Evolutionary conservation across 2,329 filamentous ascomycete species (phyloP).

Genomic region (Epichloe amarillans): DNA sequence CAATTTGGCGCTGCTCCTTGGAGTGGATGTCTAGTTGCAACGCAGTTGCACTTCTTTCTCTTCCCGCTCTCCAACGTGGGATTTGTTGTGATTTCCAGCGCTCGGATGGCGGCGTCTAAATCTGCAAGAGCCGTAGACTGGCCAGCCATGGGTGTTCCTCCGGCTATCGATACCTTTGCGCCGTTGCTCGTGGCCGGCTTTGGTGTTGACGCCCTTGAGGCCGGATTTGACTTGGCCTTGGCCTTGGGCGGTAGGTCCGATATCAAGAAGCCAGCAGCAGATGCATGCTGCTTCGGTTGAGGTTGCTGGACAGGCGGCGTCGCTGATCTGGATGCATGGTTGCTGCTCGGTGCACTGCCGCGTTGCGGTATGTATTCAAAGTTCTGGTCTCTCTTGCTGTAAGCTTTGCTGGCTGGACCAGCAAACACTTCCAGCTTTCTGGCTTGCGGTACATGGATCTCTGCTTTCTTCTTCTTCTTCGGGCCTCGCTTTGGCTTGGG

Average conservation of each 20-base stretch:
- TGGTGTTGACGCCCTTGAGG: constrained; percentile 39
- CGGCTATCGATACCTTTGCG: constrained; percentile 59
- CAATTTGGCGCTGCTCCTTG: constrained; percentile 91
- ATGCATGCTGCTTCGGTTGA: constrained; percentile 38
- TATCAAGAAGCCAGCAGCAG: constrained; percentile 63
- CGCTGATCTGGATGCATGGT: constrained; percentile 23
- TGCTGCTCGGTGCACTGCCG: constrained; percentile 26
- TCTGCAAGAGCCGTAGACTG: constrained; percentile 60
- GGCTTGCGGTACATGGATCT: constrained; percentile 49
- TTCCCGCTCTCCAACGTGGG: constrained; percentile 46
- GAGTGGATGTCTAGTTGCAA: constrained; percentile 75
- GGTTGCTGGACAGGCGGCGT: constrained; percentile 18
- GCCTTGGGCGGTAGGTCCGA: constrained; percentile 54
- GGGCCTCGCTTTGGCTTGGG: constrained; percentile 34
- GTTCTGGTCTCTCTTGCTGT: constrained; percentile 58
- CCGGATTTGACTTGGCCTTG: constrained; percentile 40
- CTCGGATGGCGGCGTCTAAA: constrained; percentile 69
- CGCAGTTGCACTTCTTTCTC: constrained; percentile 69
- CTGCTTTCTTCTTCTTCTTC: constrained; percentile 49
- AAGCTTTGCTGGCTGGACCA: constrained; percentile 53
- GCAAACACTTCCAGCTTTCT: constrained; percentile 47
- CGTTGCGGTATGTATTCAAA: constrained; percentile 57
- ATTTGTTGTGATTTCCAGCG: constrained; percentile 85
- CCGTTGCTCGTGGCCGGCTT: constrained; percentile 36
- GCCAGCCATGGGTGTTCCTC: constrained; percentile 71